These are phyloP conservation scores for Paraconiothyrium brasiliense DNA, from an alignment of 2,329 filamentous ascomycete species.

Conservation along the genomic window DNA sequence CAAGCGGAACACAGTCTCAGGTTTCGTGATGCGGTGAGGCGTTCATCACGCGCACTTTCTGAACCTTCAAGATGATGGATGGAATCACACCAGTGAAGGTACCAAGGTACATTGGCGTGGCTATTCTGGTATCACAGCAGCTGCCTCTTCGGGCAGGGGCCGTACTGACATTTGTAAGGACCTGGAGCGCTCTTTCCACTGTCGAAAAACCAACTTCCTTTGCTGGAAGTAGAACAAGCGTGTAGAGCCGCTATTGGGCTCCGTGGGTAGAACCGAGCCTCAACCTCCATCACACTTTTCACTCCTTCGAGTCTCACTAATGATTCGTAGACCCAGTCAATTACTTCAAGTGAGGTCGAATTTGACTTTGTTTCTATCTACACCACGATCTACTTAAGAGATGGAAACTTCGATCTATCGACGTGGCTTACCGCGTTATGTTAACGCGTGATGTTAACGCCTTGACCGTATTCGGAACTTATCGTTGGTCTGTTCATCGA, in stretches of 20 bases:
- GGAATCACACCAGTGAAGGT: background rate
- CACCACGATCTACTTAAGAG: conserved; percentile 2
- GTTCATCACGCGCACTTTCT: conserved; percentile 1
- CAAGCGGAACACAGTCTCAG: background rate
- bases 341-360: conserved; percentile 14
- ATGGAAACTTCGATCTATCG: conserved; percentile 17
- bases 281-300: background rate
- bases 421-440: conserved; percentile 22
- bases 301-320: background rate
- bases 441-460: conserved; percentile 18
- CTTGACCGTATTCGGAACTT: conserved; percentile 21
- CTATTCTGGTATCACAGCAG: conserved; percentile 1
- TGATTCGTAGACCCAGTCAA: conserved; percentile 6
- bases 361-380: conserved; percentile 17
- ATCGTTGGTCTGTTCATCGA: conserved; percentile 24
- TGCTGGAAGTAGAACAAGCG: conserved; percentile 17
- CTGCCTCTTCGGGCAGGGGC: conserved; percentile 1
- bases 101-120: background rate
- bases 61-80: conserved; percentile 2
- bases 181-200: conserved; percentile 15
- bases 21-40: background rate
- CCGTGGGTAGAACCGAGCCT: background rate
- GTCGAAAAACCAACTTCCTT: conserved; percentile 17
- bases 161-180: conserved; percentile 7
- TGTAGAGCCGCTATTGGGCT: background rate